Percentiles rank a stretch among this genome's conserved stretches.
These are phyloP conservation scores for Candida pseudoglaebosa DNA, from an alignment of 805 yeast genomes.

Conservation along the genomic window DNA sequence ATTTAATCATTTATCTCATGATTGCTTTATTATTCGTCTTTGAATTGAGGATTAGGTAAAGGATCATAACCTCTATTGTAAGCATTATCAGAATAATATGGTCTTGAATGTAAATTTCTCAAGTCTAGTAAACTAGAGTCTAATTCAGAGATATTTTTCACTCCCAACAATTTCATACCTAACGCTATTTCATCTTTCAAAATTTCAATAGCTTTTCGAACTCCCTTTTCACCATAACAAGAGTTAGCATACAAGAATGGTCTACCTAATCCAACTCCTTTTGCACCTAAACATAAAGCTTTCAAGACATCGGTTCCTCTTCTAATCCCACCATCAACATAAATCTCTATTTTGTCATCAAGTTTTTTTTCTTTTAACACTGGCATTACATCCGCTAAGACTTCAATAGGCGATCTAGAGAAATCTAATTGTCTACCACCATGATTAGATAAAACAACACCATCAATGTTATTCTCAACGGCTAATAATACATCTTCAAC, in stretches of 20 bases:
- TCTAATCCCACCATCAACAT: constrained; percentile 73
- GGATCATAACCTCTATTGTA: constrained; percentile 4
- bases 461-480: constrained; percentile 54
- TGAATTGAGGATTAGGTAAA: constrained; percentile 1
- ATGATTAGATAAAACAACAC: constrained; percentile 69
- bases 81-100: constrained; percentile 2
- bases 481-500: constrained; percentile 64
- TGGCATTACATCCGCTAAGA: constrained; percentile 52
- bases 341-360: constrained; percentile 54
- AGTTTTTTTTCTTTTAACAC: constrained; percentile 39
- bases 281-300: constrained; percentile 74
- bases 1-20: no score
- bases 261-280: constrained; percentile 71
- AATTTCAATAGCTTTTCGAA: constrained; percentile 56
- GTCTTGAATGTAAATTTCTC: constrained; percentile 9
- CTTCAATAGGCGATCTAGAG: constrained; percentile 58
- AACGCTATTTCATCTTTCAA: constrained; percentile 58
- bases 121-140: constrained; percentile 7
- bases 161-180: constrained; percentile 67
- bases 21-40: constrained; percentile 3
- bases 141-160: constrained; percentile 11
- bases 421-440: constrained; percentile 72
- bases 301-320: constrained; percentile 73
- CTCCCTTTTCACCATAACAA: constrained; percentile 78
- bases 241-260: constrained; percentile 75